Base-by-base conservation (phyloP, 306 rosid species). In the Casuarina glauca region DNA sequence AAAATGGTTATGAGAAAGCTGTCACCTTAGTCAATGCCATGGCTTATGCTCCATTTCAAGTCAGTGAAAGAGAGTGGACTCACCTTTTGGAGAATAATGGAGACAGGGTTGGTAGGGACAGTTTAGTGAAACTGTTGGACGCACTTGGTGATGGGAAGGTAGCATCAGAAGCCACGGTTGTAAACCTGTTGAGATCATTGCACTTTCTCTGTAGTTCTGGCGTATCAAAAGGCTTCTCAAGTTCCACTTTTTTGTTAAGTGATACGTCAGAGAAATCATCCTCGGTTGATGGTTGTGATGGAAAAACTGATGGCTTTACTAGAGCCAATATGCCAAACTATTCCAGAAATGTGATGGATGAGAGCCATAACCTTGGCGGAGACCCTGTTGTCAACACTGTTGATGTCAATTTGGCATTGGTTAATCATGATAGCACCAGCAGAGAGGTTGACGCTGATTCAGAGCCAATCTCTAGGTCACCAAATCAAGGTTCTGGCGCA, bases 11-110 rank as follows among this genome's bases (percentile, higher is more conserved):
- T 75, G 86, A 82, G 76, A 88, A 81, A 78, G 95, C 97, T n/a
- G 83, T 84, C 76, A 60, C 83, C 81, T 82, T 92, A 75, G 77
- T 94, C 38, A 85, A 78, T 76, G 74, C 93, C 67, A 86, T 90
- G 93, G 91, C 92, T 74, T 83, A 89, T 80, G 97, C 97, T 38
- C 97, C 98, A 38, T 95, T 85, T 82, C 95, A 74, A 74, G 86
- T 91, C 70, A 78, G 89, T 38, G 89, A 92, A 81, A 87, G 66
- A 80, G 95, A 91, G 76, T 95, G 98, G 97, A 83, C 88, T 43
- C 76, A 88, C 26, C 69, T 87, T 79, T 86, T 95, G 58, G 80
- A 79, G 84, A 83, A 83, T 46, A 88, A 90, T 69, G 45, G 81
- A 68, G 88, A 85, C 67, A 80, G 90, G 71, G 80, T 91, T 53